These are phyloP conservation scores for Myrica gale DNA, from an alignment of 306 rosid genomes.

Conservation along the genomic window DNA sequence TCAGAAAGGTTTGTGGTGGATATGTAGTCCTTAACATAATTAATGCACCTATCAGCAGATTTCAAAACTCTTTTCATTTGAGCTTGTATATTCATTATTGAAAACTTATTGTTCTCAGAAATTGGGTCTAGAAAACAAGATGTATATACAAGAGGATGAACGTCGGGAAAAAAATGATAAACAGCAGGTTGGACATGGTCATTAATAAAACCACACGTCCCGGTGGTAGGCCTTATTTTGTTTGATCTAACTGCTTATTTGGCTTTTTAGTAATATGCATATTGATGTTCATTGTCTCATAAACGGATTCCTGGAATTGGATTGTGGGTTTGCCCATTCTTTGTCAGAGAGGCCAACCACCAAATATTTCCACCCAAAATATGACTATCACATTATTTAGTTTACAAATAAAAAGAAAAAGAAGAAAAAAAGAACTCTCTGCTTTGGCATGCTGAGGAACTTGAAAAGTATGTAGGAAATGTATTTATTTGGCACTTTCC, in stretches of 20 bases:
- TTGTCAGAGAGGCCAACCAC: neutral
- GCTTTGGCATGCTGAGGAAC: neutral
- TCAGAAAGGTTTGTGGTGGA: conserved; percentile 55
- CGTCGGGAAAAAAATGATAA: neutral
- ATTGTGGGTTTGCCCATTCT: neutral
- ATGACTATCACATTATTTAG: neutral
- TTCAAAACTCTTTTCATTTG: neutral
- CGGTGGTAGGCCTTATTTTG: neutral
- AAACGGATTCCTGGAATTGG: neutral
- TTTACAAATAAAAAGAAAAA: neutral
- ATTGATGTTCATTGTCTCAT: neutral
- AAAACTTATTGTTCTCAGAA: no score
- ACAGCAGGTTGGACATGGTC: neutral
- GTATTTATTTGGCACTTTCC: neutral
- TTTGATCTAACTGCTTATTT: neutral
- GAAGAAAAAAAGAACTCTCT: neutral
- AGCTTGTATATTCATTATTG: neutral
- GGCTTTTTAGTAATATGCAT: neutral
- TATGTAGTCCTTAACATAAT: no score
- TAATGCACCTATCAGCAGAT: neutral
- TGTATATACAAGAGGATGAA: neutral
- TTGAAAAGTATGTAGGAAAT: neutral
- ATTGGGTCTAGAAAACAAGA: neutral
- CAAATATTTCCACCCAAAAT: neutral
- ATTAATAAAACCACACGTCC: neutral